These are phyloP conservation scores for Fusarium beomiforme DNA, from an alignment of 2,329 filamentous ascomycete species.

Conservation along the genomic window DNA sequence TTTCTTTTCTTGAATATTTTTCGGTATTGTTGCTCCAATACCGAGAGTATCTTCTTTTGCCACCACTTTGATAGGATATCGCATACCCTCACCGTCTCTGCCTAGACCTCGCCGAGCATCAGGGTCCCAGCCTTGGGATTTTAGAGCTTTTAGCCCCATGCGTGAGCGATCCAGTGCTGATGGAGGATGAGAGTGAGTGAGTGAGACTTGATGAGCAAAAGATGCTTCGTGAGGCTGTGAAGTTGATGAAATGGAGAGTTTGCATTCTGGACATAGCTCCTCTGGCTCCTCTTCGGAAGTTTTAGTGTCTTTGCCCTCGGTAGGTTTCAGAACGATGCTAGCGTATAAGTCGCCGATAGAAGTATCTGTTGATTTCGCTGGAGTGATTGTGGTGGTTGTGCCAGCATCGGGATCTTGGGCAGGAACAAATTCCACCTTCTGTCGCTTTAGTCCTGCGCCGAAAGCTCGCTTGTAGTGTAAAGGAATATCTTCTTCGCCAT, in stretches of 20 bases:
- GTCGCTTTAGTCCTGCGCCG: conserved; percentile 65
- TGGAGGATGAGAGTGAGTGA: conserved; percentile 76
- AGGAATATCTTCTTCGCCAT: conserved; percentile 58
- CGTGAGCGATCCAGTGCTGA: conserved; percentile 75
- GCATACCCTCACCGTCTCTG: conserved; percentile 74
- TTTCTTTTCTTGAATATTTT: conserved; percentile 52
- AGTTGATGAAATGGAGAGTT: conserved; percentile 47
- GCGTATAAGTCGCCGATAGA: conserved; percentile 68
- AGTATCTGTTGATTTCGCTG: conserved; percentile 32
- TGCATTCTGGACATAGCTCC: conserved; percentile 50
- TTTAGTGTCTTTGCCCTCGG: conserved; percentile 6
- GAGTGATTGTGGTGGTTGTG: conserved; percentile 27
- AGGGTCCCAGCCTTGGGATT: conserved; percentile 78
- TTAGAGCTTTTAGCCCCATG: conserved; percentile 74
- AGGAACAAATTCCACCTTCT: conserved; percentile 66
- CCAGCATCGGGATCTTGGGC: conserved; percentile 55
- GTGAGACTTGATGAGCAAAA: conserved; percentile 76
- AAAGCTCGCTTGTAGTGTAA: conserved; percentile 65
- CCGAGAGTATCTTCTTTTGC: conserved; percentile 81
- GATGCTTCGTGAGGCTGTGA: conserved; percentile 64
- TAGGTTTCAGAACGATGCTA: conserved; percentile 66
- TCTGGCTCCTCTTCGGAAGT: conserved; percentile 29
- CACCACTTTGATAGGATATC: conserved; percentile 77
- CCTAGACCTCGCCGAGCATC: conserved; percentile 79
- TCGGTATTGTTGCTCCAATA: conserved; percentile 66